Percentiles rank a stretch among this genome's conserved stretches.
phyloP scores from a whole-genome alignment of 306 rosid genomes.

The Sphenostylis stenocarpa region DNA sequence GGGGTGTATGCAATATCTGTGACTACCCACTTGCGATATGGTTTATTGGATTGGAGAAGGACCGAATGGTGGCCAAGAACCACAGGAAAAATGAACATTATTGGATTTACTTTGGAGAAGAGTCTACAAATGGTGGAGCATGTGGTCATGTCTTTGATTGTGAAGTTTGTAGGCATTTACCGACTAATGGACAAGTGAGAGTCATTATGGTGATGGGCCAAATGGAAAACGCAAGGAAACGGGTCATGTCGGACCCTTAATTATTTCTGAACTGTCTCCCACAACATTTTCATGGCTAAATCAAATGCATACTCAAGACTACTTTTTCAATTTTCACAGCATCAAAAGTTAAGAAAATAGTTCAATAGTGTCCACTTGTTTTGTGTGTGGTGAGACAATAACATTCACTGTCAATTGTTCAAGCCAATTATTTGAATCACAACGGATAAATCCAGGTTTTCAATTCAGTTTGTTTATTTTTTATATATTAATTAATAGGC shows the following conservation, averaged over 20 bases:
- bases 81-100: not conserved
- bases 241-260: conserved; percentile 15
- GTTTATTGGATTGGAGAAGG: not conserved
- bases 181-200: not conserved
- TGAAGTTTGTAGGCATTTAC: conserved; percentile 23
- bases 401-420: too few species aligned
- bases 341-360: not conserved
- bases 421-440: too few species aligned
- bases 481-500: too few species aligned
- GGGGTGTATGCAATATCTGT: not conserved
- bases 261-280: not conserved
- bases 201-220: conserved; percentile 11
- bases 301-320: not conserved
- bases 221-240: not conserved
- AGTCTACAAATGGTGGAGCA: conserved; percentile 1
- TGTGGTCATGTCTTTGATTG: conserved; percentile 21
- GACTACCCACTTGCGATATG: conserved; percentile 23
- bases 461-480: too few species aligned
- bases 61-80: not conserved
- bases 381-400: not conserved
- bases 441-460: too few species aligned
- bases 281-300: not conserved
- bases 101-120: not conserved
- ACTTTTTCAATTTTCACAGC: not conserved
- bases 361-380: not conserved